phyloP scores from a whole-genome alignment of 345 rosid genomes.

The Schrenkiella parvula region DNA sequence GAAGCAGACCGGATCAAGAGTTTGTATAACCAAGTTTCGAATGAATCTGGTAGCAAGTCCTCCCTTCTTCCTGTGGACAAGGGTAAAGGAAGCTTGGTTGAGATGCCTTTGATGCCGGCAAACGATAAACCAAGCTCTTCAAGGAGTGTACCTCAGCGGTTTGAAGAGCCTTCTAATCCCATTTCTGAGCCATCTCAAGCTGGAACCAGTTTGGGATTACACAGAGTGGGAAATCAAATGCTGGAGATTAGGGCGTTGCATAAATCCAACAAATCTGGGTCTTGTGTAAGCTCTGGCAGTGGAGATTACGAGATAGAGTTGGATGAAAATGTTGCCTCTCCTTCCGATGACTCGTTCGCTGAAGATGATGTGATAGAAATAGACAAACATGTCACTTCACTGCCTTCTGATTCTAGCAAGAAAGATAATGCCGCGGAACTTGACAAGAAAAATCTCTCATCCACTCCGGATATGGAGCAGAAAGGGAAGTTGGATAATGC shows the following conservation, averaged over 20 bases:
- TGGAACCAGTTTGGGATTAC: conserved; percentile 30
- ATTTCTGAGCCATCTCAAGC: conserved; percentile 39
- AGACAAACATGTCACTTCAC: conserved; percentile 32
- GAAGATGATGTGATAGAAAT: conserved; percentile 22
- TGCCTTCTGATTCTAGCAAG: conserved; percentile 20
- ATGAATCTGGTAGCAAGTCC: conserved; percentile 44
- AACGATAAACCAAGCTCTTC: conserved; percentile 44
- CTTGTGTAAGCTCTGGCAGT: conserved; percentile 26
- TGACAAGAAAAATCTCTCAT: neutral
- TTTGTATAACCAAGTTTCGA: conserved; percentile 63
- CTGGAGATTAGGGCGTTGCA: conserved; percentile 32
- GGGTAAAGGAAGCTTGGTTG: conserved; percentile 50
- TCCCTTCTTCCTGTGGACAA: conserved; percentile 34
- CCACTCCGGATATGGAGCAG: conserved; percentile 29
- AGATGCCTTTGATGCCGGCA: conserved; percentile 45
- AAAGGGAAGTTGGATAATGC: conserved; percentile 43
- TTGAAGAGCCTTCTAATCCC: conserved; percentile 35
- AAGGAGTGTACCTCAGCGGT: conserved; percentile 30
- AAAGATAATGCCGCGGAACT: neutral
- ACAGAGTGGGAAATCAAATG: conserved; percentile 34
- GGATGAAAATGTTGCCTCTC: conserved; percentile 3
- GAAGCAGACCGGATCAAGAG: conserved; percentile 90
- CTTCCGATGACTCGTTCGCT: neutral
- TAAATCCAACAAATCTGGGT: conserved; percentile 37
- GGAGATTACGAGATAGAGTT: conserved; percentile 23